Conservation (phyloP, 1,284 basidiomycete species). For the Ustilago cynodontis region DNA sequence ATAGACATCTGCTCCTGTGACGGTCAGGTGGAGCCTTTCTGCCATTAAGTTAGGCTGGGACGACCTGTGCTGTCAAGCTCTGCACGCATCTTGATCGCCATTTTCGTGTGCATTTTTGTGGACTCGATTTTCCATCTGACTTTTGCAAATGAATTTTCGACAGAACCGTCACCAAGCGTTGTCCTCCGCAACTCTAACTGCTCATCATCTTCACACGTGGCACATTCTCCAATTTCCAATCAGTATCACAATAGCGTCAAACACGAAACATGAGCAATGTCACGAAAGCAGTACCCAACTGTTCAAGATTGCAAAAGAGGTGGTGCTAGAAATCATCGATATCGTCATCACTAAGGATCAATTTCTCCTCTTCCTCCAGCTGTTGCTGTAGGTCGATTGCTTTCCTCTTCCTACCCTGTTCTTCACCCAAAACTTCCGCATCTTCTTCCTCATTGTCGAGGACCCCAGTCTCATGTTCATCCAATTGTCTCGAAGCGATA, state of each 20-base stretch:
- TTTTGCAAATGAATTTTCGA: too few species aligned
- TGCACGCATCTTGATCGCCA: background rate
- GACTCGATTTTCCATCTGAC: background rate
- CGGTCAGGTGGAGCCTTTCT: background rate
- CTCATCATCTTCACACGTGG: too few species aligned
- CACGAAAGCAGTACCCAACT: too few species aligned
- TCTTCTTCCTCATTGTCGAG: constrained; percentile 13
- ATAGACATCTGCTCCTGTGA: background rate
- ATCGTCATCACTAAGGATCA: constrained; percentile 45
- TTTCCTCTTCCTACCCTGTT: constrained; percentile 3
- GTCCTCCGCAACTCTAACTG: too few species aligned
- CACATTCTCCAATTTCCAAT: too few species aligned
- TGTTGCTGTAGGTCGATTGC: background rate
- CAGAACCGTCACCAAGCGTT: background rate
- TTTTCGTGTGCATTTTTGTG: background rate
- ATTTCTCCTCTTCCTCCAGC: constrained; percentile 17
- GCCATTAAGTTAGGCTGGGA: background rate
- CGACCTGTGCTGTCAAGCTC: background rate
- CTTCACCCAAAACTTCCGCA: background rate
- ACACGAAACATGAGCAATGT: too few species aligned
- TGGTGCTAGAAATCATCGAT: constrained; percentile 44
- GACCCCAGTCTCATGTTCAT: constrained; percentile 38
- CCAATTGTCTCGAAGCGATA: constrained; percentile 25
- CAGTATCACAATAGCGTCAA: too few species aligned
- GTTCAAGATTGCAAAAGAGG: too few species aligned